Evolutionary conservation across 75 land plant genomes (phyloP).

Genomic region (Larix kaempferi): DNA sequence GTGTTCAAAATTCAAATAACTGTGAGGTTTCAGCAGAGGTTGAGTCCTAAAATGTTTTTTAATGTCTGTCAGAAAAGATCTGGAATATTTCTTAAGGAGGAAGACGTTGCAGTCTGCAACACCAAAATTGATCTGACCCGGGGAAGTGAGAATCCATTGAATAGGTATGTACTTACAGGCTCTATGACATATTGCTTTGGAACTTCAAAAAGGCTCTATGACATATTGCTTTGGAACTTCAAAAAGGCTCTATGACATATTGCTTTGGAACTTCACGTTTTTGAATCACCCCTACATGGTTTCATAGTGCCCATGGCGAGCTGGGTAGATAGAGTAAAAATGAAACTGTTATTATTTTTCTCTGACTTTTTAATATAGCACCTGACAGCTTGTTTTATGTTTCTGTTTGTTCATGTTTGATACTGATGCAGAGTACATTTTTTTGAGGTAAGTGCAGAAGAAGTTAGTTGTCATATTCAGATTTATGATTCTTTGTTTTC

Average conservation of each 20-base stretch:
- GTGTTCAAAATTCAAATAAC: neutral
- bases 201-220: no score
- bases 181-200: neutral
- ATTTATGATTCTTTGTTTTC: neutral
- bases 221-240: neutral
- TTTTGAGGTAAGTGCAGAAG: constrained; percentile 22
- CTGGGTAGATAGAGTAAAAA: neutral
- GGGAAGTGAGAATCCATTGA: constrained; percentile 77
- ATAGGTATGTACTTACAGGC: constrained; percentile 32
- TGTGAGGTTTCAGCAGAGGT: neutral
- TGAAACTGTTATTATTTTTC: neutral
- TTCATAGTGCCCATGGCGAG: neutral
- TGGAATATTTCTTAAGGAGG: constrained; percentile 54
- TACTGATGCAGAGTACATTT: constrained; percentile 29
- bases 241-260: neutral
- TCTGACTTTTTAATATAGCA: neutral
- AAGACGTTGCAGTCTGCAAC: constrained; percentile 80
- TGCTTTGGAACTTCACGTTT: neutral
- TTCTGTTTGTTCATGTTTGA: constrained; percentile 9
- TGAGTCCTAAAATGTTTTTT: neutral
- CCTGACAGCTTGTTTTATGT: constrained; percentile 7
- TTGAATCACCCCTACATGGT: neutral
- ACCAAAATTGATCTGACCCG: constrained; percentile 87
- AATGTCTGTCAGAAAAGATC: constrained; percentile 26
- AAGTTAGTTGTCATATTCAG: neutral